Percentiles rank a stretch among this genome's conserved stretches.
phyloP scores from a whole-genome alignment of 2,329 filamentous ascomycete genomes.

The Kalaharituber pfeilii region DNA sequence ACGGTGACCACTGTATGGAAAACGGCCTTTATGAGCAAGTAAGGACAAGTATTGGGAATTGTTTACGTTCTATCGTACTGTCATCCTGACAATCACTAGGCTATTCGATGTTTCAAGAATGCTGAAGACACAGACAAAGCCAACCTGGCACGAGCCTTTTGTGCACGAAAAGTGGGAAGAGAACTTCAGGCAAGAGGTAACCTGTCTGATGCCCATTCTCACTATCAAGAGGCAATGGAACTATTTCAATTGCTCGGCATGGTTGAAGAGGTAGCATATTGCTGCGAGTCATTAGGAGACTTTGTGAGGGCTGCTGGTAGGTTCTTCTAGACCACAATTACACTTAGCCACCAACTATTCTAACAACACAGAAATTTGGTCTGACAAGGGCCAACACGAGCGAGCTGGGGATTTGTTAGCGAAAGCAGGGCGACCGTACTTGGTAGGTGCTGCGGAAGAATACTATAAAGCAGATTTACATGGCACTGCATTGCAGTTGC shows the following conservation, averaged over 20 bases:
- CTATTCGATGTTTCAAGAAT: constrained; percentile 14
- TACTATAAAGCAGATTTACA: background rate
- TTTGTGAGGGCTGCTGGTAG: constrained; percentile 6
- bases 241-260: constrained; percentile 6
- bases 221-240: constrained; percentile 7
- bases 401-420: background rate
- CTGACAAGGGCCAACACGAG: background rate
- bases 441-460: background rate
- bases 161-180: constrained; percentile 8
- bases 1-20: constrained; percentile 19
- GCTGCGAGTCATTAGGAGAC: constrained; percentile 9
- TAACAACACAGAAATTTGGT: constrained; percentile 11
- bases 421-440: background rate
- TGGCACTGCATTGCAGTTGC: background rate
- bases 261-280: constrained; percentile 10
- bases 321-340: background rate
- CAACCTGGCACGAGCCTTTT: constrained; percentile 7
- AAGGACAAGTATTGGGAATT: background rate
- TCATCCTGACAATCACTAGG: background rate
- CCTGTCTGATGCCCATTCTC: constrained; percentile 10
- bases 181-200: constrained; percentile 1
- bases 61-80: background rate
- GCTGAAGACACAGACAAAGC: constrained; percentile 4
- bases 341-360: background rate
- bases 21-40: constrained; percentile 20